Evolutionary conservation across 2,329 filamentous ascomycete species (phyloP), one percentile per base, ranked within the genome.

Genomic region (Teratosphaeria gauchensis): DNA sequence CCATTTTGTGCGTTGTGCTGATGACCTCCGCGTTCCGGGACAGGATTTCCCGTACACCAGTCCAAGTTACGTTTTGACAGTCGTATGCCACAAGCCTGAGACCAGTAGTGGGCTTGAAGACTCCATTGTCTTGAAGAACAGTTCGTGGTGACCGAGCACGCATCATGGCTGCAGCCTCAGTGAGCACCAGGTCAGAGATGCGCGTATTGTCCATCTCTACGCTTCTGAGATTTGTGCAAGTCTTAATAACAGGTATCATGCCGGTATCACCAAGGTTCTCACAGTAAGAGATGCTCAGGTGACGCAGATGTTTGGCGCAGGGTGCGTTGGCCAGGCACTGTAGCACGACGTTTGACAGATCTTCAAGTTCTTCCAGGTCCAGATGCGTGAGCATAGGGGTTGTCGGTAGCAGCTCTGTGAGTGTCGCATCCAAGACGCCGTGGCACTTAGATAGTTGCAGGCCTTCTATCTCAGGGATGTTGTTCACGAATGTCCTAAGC

Each of bases 191-290:
- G 68, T 97, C 90, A 16, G 90, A 92, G 62, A 96, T 85, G 53
- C 89, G 85, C 0, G 92, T 97, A 72, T 97, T 97, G 76, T 99
- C 94, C 80, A 97, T 86, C 56, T 95, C 89, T 14, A 95, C 76
- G 32, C 81, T 89, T 54, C 79, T 79, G 14, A 97, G 80, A 14
- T 76, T 80, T 0, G 81, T 80, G 72, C 91, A 95, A 32, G 80
- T 82, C 68, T 90, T 89, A 65, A 97, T 79, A 2, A 96, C 78
- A 0, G 89, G 88, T 0, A 96, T 78, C 82, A 96, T 88, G 58
- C 92, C 92, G 0, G 79, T 76, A 69, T 97, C 94, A 28, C 90
- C 86, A 1, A 99, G 74, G 58, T 83, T 85, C 71, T 95, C 92
- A 71, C 94, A 99, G 72, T 91, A 95, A 67, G 90, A 92, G 65